A percentile compares a stretch with the other conserved stretches of the same genome.
phyloP scores from a whole-genome alignment of 768 basidiomycete genomes.

The Mycena belliarum region DNA sequence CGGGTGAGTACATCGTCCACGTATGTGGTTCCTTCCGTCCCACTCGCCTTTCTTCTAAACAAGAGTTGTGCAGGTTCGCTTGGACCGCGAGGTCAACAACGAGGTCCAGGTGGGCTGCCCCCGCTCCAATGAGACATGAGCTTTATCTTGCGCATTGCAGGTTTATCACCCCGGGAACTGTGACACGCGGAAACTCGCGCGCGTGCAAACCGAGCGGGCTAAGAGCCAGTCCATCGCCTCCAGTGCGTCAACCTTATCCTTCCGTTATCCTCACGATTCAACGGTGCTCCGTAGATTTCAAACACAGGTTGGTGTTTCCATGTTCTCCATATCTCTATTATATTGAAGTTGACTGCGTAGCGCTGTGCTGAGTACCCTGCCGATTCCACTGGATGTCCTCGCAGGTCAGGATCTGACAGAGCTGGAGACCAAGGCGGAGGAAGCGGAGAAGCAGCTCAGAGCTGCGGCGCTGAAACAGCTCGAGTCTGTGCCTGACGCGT shows the following conservation, averaged over 20 bases:
- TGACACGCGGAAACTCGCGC: slow-evolving; percentile 23
- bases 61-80: slow-evolving; percentile 30
- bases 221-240: slow-evolving; percentile 48
- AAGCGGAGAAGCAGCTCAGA: slow-evolving; percentile 8
- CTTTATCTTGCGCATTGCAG: slow-evolving; percentile 16
- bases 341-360: neutral
- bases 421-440: slow-evolving; percentile 30
- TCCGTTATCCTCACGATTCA: slow-evolving; percentile 1
- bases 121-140: neutral
- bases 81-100: slow-evolving; percentile 10
- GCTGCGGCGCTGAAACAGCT: neutral
- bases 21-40: slow-evolving; percentile 24
- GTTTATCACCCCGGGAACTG: slow-evolving; percentile 6
- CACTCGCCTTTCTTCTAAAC: too few species aligned
- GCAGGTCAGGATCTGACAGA: slow-evolving; percentile 39
- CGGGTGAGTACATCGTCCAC: slow-evolving; percentile 47
- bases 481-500: neutral
- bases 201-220: slow-evolving; percentile 43
- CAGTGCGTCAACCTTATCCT: slow-evolving; percentile 33
- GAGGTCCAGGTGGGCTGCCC: neutral
- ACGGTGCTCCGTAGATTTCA: slow-evolving; percentile 25
- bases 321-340: neutral
- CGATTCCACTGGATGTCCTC: slow-evolving; percentile 35
- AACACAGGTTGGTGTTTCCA: slow-evolving; percentile 22
- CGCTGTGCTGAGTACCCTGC: slow-evolving; percentile 29